Conservation (phyloP, 352 stramenopile species). For the Phytophthora ramorum region DNA sequence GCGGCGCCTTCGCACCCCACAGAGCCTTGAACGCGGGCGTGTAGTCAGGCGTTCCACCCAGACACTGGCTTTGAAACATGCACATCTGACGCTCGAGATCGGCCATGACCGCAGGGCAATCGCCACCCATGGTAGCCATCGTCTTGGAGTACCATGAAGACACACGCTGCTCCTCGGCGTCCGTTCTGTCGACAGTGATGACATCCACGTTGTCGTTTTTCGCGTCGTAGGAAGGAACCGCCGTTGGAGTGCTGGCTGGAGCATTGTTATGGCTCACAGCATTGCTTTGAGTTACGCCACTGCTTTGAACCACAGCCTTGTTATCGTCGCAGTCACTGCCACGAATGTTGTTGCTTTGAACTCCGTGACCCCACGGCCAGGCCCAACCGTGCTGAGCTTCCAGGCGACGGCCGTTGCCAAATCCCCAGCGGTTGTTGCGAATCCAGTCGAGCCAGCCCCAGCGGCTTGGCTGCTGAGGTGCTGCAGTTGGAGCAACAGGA, state of each 20-base stretch:
- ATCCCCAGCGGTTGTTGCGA: constrained; percentile 25
- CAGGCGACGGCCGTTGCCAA: constrained; percentile 17
- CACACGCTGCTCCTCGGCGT: constrained; percentile 34
- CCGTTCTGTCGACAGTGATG: constrained; percentile 34
- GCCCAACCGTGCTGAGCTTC: constrained; percentile 21
- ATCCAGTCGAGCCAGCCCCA: constrained; percentile 14
- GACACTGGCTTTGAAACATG: constrained; percentile 60
- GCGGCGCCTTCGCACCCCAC: constrained; percentile 45
- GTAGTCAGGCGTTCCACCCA: constrained; percentile 53
- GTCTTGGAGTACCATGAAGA: constrained; percentile 52
- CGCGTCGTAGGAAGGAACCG: constrained; percentile 22
- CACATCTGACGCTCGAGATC: constrained; percentile 65
- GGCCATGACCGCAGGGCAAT: constrained; percentile 39
- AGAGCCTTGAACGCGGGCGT: constrained; percentile 48
- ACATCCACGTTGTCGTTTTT: constrained; percentile 42
- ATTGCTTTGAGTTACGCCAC: not conserved
- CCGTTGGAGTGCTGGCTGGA: constrained; percentile 1
- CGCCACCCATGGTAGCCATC: constrained; percentile 36
- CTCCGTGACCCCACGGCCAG: constrained; percentile 5
- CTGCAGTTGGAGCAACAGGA: not conserved
- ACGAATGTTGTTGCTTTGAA: constrained; percentile 9
- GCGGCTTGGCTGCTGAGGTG: constrained; percentile 14
- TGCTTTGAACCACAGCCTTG: not conserved
- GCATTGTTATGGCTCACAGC: not conserved
- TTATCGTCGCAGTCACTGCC: constrained; percentile 2